These are phyloP conservation scores for Microcera coccophila DNA, from an alignment of 2,329 filamentous ascomycete genomes.

Conservation along the genomic window DNA sequence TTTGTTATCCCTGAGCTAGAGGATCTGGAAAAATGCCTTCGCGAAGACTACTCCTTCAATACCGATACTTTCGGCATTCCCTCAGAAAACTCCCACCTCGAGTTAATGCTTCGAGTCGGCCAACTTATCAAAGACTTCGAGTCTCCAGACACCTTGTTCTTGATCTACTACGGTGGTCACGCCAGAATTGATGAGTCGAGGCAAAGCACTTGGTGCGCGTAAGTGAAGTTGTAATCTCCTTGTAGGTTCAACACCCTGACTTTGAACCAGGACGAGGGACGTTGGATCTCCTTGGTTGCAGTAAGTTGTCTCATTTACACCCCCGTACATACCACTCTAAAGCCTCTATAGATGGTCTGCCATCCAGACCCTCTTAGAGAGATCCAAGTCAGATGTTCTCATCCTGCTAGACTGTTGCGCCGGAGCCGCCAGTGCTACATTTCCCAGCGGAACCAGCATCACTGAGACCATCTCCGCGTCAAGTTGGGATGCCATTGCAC, in stretches of 20 bases:
- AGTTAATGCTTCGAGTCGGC: conserved; percentile 54
- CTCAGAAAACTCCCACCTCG: conserved; percentile 54
- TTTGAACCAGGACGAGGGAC: conserved; percentile 47
- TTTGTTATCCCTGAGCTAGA: conserved; percentile 57
- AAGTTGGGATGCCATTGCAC: conserved; percentile 59
- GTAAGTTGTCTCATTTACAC: conserved; percentile 31
- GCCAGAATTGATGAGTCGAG: conserved; percentile 57
- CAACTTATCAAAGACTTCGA: conserved; percentile 56
- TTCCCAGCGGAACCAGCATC: conserved; percentile 55
- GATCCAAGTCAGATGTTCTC: conserved; percentile 54
- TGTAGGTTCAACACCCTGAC: too few species aligned
- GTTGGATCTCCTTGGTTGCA: conserved; percentile 53
- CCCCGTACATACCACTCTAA: conserved; percentile 6
- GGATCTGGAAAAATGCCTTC: conserved; percentile 52
- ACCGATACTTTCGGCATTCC: conserved; percentile 58
- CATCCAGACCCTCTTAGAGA: conserved; percentile 56
- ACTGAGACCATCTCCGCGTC: conserved; percentile 61
- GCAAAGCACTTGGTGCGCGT: conserved; percentile 59
- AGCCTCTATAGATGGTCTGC: conserved; percentile 48
- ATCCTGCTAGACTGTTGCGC: conserved; percentile 59
- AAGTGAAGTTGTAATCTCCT: too few species aligned
- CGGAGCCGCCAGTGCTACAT: conserved; percentile 57
- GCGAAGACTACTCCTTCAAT: conserved; percentile 52
- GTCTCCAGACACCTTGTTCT: conserved; percentile 51
- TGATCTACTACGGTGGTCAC: conserved; percentile 59